Percentiles rank a stretch among this genome's conserved stretches.
phyloP scores from a whole-genome alignment of 257 asterid genomes.

The Solanum infundibuliforme region DNA sequence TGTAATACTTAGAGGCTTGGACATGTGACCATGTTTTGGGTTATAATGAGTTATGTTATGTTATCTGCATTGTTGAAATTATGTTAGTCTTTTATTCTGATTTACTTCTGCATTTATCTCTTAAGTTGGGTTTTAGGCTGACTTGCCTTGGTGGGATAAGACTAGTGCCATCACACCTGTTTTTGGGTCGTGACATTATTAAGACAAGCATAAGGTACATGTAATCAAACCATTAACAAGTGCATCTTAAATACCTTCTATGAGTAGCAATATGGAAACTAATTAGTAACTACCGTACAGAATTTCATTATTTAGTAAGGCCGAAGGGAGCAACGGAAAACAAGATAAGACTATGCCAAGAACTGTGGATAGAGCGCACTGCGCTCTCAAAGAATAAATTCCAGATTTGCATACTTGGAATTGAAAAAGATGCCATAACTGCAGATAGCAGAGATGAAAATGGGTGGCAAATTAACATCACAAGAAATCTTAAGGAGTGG shows the following conservation, averaged over 20 bases:
- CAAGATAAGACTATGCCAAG: background rate
- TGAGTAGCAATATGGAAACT: background rate
- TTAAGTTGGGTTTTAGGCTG: too few relatives aligned
- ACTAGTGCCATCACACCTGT: too few relatives aligned
- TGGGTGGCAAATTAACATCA: background rate
- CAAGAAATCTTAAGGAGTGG: background rate
- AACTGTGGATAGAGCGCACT: background rate
- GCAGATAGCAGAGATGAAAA: background rate
- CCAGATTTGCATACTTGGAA: background rate
- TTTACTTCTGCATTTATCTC: too few relatives aligned
- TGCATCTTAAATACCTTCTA: background rate
- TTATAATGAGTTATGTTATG: too few relatives aligned
- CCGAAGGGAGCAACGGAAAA: background rate
- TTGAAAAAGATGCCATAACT: background rate
- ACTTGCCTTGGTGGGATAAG: too few relatives aligned
- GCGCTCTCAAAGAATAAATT: background rate
- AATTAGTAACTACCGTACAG: background rate
- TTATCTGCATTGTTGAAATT: too few relatives aligned
- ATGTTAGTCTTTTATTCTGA: too few relatives aligned
- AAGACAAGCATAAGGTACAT: background rate
- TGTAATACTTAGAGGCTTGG: too few relatives aligned
- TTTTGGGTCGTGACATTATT: background rate
- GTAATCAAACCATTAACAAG: background rate
- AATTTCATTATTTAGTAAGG: background rate
- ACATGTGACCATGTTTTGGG: too few relatives aligned